A percentile compares a stretch with the other conserved stretches of the same genome.
These are phyloP conservation scores for Aspergillus ustus DNA, from an alignment of 2,329 filamentous ascomycete species.

Conservation along the genomic window DNA sequence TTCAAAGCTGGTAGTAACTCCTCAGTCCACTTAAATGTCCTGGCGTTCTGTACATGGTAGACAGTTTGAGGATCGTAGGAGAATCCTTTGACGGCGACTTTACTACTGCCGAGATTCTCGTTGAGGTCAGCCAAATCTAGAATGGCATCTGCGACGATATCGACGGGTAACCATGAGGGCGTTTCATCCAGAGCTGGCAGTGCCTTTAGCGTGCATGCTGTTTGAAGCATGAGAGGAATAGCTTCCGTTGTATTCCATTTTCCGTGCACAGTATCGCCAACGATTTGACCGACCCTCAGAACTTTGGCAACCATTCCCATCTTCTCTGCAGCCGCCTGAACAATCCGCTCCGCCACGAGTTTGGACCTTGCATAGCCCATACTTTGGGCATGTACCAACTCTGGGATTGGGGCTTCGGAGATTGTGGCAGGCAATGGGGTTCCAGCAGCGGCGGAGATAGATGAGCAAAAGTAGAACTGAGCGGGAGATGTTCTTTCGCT, in stretches of 20 bases:
- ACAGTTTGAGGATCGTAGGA: slow-evolving; percentile 5
- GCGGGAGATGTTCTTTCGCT: slow-evolving; percentile 37
- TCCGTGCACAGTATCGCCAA: slow-evolving; percentile 32
- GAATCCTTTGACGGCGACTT: background rate
- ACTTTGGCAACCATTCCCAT: slow-evolving; percentile 35
- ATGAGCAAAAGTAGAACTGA: slow-evolving; percentile 58
- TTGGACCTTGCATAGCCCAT: slow-evolving; percentile 52
- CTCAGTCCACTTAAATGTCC: slow-evolving; percentile 40
- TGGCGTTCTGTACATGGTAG: slow-evolving; percentile 21
- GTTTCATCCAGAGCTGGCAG: slow-evolving; percentile 21
- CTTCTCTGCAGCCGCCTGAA: slow-evolving; percentile 32
- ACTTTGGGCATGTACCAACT: slow-evolving; percentile 42
- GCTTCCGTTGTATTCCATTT: slow-evolving; percentile 36
- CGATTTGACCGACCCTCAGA: slow-evolving; percentile 36
- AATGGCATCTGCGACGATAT: slow-evolving; percentile 16
- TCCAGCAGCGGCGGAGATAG: slow-evolving; percentile 50
- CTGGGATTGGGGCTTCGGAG: slow-evolving; percentile 41
- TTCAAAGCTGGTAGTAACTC: slow-evolving; percentile 40
- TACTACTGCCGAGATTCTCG: background rate
- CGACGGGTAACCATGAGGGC: slow-evolving; percentile 20
- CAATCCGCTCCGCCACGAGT: slow-evolving; percentile 44
- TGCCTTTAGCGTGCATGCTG: slow-evolving; percentile 32
- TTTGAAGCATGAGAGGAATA: slow-evolving; percentile 58
- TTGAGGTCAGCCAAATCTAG: slow-evolving; percentile 12
- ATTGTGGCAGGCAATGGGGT: slow-evolving; percentile 37